Percentiles rank a stretch among this genome's conserved stretches.
These are phyloP conservation scores for Vaccinium macrocarpon DNA, from an alignment of 148 eudicot genomes.

Conservation along the genomic window DNA sequence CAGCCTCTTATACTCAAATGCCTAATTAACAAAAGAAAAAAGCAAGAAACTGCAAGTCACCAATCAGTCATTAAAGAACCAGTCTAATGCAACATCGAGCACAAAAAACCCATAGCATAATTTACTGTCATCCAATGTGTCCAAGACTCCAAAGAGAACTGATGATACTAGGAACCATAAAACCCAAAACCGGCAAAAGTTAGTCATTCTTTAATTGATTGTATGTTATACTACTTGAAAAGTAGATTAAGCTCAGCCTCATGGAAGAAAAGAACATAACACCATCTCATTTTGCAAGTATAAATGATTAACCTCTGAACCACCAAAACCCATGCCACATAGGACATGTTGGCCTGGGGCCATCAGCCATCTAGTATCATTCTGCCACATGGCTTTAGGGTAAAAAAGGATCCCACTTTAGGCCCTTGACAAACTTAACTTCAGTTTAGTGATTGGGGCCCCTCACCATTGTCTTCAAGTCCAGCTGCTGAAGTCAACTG, in stretches of 20 bases:
- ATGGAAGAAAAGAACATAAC: background rate
- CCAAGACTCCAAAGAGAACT: background rate
- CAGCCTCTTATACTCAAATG: constrained; percentile 91
- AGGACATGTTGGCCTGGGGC: background rate
- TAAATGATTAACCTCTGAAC: constrained; percentile 5
- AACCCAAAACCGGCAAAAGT: background rate
- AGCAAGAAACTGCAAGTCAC: constrained; percentile 10
- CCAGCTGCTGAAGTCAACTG: constrained; percentile 2
- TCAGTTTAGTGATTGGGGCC: background rate
- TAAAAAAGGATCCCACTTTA: background rate
- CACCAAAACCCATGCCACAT: background rate
- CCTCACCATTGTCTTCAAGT: background rate
- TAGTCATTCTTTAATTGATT: background rate
- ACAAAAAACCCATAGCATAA: background rate
- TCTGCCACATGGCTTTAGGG: constrained; percentile 4
- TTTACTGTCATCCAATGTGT: background rate
- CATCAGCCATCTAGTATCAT: background rate
- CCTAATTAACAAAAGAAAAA: constrained; percentile 36
- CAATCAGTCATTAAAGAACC: constrained; percentile 3
- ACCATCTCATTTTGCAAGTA: background rate
- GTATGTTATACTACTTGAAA: background rate
- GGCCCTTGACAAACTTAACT: background rate
- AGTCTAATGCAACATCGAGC: background rate
- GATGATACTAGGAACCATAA: constrained; percentile 1
- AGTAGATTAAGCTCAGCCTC: background rate